A percentile compares a stretch with the other conserved stretches of the same genome.
Evolutionary conservation across 139 green algal species (phyloP).

Genomic region (Zygnema cylindricum): DNA sequence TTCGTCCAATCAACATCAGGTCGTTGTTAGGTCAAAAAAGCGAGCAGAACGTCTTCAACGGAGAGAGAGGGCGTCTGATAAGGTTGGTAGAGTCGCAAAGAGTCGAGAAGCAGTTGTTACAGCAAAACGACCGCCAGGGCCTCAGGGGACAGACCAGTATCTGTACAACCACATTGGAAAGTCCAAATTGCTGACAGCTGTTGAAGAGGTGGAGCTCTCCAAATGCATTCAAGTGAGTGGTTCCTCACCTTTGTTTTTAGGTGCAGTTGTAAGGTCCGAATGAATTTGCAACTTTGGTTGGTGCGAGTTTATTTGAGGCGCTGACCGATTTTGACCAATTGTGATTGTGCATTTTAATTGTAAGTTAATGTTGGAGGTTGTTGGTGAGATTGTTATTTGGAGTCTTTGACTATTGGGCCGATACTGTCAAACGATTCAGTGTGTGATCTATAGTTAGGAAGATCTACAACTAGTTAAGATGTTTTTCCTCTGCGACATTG

Average conservation of each 20-base stretch:
- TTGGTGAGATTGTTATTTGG: too few relatives aligned
- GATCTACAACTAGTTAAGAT: background rate
- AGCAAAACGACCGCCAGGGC: background rate
- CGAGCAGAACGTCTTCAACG: background rate
- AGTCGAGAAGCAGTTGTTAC: background rate
- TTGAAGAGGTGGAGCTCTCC: constrained; percentile 81
- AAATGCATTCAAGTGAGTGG: constrained; percentile 69
- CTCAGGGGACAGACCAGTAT: background rate
- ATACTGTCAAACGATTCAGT: too few relatives aligned
- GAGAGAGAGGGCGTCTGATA: background rate
- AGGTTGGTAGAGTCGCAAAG: background rate
- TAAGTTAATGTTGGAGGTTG: too few relatives aligned
- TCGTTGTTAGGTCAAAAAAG: background rate
- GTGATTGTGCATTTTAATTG: too few relatives aligned
- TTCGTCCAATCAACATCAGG: background rate
- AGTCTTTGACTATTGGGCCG: too few relatives aligned
- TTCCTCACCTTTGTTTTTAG: background rate
- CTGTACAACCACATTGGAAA: constrained; percentile 19
- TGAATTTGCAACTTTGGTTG: too few relatives aligned
- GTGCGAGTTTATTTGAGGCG: too few relatives aligned
- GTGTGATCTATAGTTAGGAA: too few relatives aligned
- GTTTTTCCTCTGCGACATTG: background rate
- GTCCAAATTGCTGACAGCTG: constrained; percentile 68
- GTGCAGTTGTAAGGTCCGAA: too few relatives aligned
- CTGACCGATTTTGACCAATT: too few relatives aligned